Base-by-base conservation (phyloP, 768 basidiomycete genomes). In the Xerocomellus chrysenteron region DNA sequence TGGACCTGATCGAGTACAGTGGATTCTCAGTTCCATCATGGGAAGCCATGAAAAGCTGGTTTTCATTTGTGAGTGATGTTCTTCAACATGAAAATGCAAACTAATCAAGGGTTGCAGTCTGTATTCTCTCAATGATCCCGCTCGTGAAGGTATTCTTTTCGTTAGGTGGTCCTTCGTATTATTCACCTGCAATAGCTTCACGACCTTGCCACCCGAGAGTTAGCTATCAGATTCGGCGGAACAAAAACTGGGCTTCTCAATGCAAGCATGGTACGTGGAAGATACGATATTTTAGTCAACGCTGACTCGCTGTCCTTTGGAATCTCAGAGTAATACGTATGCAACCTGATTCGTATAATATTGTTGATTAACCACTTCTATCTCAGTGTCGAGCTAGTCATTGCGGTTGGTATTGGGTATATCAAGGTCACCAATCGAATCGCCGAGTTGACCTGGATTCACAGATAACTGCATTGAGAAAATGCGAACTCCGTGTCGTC, bases 401-500 rank as follows among this genome's bases (percentile, higher is more conserved):
- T 93, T 48, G 88, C 89, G 54, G 90, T 90, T 60, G 60, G 86
- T 74, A 47, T 47, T 49, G 12, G 16, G 19, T 30, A 19, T n/a
- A 32, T 39, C 14, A 32, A 10, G n/a, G 45, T 24, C 17, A 14
- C 21, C 47, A 28, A 21, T 47, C 11, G 16, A 47, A 14, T 41
- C 40, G 14, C 32, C 36, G 6, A 59, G 12, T 43, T 52, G 7
- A 59, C 47, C 14, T 35, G 11, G 13, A 51, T 55, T 26, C 40
- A 50, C 50, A 62, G 87, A 83, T 93, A 55, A 88, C 85, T 48
- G 92, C 92, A 0, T 74, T 94, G 58, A 79, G 82, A 40, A 88
- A 88, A 69, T 94, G 92, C 68, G 87, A 94, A 67, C 79, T 94
- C 17, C 80, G 81, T 45, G 78, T 94, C 19, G 91, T 94, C 7